Percentiles rank a stretch among this genome's conserved stretches.
Evolutionary conservation across 257 asterid species (phyloP).

Genomic region (Forsythia viridissima): DNA sequence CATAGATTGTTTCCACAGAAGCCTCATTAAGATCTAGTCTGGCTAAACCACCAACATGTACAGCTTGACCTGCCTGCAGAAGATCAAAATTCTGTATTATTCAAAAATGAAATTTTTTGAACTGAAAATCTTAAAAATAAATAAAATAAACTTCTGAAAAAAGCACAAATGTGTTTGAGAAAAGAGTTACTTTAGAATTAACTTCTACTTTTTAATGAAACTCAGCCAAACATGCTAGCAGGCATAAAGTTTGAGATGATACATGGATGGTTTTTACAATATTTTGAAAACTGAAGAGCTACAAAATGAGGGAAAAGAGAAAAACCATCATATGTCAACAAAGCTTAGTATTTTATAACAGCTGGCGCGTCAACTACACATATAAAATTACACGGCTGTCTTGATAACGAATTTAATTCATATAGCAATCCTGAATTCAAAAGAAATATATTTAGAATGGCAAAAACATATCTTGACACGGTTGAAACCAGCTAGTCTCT

Average conservation of each 20-base stretch:
- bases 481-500: constrained; percentile 11
- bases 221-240: not conserved
- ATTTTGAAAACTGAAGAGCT: not conserved
- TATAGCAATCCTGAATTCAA: not conserved
- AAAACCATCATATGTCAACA: not conserved
- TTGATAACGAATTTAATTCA: not conserved
- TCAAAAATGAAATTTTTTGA: not conserved
- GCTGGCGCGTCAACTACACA: not conserved
- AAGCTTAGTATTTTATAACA: not conserved
- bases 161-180: not conserved
- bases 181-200: not conserved
- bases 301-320: not conserved
- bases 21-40: constrained; percentile 78
- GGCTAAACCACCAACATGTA: constrained; percentile 78
- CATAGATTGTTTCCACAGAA: constrained; percentile 79
- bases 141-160: not conserved
- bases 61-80: constrained; percentile 83
- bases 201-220: not conserved
- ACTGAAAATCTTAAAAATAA: not conserved
- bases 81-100: constrained; percentile 12
- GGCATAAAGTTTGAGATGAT: not conserved
- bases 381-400: not conserved
- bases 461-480: not conserved
- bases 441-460: constrained; percentile 1
- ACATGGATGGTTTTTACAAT: not conserved